Conservation (phyloP, 2,329 filamentous ascomycete genomes). For the Trichoderma afroharzianum region DNA sequence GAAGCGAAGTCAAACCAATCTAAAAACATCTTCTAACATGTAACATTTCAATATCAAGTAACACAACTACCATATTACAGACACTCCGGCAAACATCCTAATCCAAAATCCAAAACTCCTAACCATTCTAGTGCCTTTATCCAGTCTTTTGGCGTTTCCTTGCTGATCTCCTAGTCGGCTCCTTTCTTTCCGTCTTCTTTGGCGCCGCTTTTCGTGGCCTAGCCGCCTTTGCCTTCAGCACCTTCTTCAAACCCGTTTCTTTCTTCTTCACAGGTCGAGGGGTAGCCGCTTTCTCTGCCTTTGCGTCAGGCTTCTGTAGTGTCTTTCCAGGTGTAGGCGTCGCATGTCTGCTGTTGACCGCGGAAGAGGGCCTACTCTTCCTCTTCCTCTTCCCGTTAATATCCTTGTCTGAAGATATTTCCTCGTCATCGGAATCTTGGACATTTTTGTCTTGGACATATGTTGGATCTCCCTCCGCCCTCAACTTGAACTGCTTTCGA, state of each 20-base stretch:
- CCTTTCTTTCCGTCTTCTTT: not conserved
- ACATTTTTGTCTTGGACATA: slow-evolving; percentile 23
- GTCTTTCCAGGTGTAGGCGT: not conserved
- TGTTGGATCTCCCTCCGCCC: slow-evolving; percentile 15
- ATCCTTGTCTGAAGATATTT: slow-evolving; percentile 14
- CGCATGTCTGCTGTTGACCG: not conserved
- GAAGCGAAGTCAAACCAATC: not conserved
- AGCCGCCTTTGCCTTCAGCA: not conserved
- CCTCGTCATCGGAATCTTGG: slow-evolving; percentile 24
- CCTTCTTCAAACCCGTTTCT: not conserved
- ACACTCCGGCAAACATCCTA: not conserved
- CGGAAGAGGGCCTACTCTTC: not conserved
- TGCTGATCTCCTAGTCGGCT: not conserved
- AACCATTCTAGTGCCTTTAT: not conserved
- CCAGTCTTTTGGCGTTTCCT: slow-evolving; percentile 15
- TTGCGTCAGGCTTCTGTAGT: not conserved
- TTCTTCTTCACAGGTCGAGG: not conserved
- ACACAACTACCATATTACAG: not conserved
- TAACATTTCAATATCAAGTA: not conserved
- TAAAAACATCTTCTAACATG: not conserved
- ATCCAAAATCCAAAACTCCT: not conserved
- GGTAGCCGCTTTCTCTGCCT: not conserved
- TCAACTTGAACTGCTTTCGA: slow-evolving; percentile 1
- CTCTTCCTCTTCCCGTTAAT: slow-evolving; percentile 10
- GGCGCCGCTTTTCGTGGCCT: not conserved